Percentiles rank a stretch among this genome's conserved stretches.
phyloP scores from a whole-genome alignment of 2,329 filamentous ascomycete genomes.

The Xylaria sp. region DNA sequence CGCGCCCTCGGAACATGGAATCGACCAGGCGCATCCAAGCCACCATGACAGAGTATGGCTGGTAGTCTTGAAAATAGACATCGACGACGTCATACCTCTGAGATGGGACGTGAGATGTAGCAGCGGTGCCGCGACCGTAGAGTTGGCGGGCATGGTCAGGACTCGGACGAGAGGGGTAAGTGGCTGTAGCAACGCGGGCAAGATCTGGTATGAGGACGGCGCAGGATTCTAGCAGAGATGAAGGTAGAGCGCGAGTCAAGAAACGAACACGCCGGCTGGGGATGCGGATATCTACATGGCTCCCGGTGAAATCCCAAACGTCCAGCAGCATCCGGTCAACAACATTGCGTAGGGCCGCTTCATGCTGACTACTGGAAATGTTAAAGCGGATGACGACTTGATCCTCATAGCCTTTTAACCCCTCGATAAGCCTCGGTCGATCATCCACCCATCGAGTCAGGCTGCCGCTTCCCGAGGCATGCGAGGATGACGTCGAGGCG shows the following conservation, averaged over 20 bases:
- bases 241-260: slow-evolving; percentile 80
- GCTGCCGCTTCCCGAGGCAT: slow-evolving; percentile 39
- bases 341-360: slow-evolving; percentile 46
- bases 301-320: slow-evolving; percentile 85
- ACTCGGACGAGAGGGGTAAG: slow-evolving; percentile 67
- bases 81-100: slow-evolving; percentile 62
- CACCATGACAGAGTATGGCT: slow-evolving; percentile 82
- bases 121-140: slow-evolving; percentile 47
- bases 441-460: slow-evolving; percentile 44
- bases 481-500: slow-evolving; percentile 38
- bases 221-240: slow-evolving; percentile 76
- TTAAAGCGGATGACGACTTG: slow-evolving; percentile 93
- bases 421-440: slow-evolving; percentile 48
- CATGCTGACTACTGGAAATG: slow-evolving; percentile 62
- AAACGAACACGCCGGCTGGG: slow-evolving; percentile 80
- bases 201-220: slow-evolving; percentile 83
- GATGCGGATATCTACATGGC: slow-evolving; percentile 87
- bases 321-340: slow-evolving; percentile 77
- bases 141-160: slow-evolving; percentile 34
- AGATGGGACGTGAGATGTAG: slow-evolving; percentile 47
- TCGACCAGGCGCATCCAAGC: slow-evolving; percentile 92
- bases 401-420: slow-evolving; percentile 70
- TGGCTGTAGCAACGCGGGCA: slow-evolving; percentile 78
- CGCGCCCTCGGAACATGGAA: slow-evolving; percentile 80
- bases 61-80: slow-evolving; percentile 93